Evolutionary conservation across 257 asterid genomes (phyloP), one percentile per base, ranked within the genome.

Genomic region (Gynochthodes officinalis): DNA sequence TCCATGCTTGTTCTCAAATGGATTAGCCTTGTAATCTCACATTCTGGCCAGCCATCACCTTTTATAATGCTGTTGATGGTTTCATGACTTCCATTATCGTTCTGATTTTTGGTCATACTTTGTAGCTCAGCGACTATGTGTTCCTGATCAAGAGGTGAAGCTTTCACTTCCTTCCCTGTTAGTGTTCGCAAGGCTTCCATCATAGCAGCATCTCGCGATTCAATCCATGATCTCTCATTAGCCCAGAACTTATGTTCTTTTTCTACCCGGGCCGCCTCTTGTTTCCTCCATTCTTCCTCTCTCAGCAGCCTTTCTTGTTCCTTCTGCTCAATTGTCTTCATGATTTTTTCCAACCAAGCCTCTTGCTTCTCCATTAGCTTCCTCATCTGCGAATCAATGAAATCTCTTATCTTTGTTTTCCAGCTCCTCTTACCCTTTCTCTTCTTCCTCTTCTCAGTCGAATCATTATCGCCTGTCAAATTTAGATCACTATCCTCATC

Each of bases 181-280:
- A 93, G 7, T 39, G 85, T 89, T 14, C 79, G 81, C 63, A 92
- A 53, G 0, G 96, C 88, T 33, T 88, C 90, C 91, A 92, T 84
- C n/a, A 90, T 57, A 0, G 96, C 81, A 0, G 87, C 77, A 27
- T 92, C 97, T 0, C 96, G 86, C 0, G 91, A 89, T 81, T 88
- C 96, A 48, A 95, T 92, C 99, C 96, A 90, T 0, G 87, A 89
- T 28, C 96, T 84, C 74, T 92, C 98, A 15, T 69, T 77, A 7
- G 96, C 97, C 99, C 99, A 95, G 53, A 87, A 86, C 58, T 79
- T 84, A 32, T 90, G 96, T 73, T 90, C 96, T 21, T 86, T 80
- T 7, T 95, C 99, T 2, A 90, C 77, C 79, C 97, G 77, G 1
- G 67, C 89, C 0, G 84, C 82, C 18, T 92, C 96, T 76, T 90